Conservation (phyloP, 106 monocot genomes). For the Chionographis japonica region DNA sequence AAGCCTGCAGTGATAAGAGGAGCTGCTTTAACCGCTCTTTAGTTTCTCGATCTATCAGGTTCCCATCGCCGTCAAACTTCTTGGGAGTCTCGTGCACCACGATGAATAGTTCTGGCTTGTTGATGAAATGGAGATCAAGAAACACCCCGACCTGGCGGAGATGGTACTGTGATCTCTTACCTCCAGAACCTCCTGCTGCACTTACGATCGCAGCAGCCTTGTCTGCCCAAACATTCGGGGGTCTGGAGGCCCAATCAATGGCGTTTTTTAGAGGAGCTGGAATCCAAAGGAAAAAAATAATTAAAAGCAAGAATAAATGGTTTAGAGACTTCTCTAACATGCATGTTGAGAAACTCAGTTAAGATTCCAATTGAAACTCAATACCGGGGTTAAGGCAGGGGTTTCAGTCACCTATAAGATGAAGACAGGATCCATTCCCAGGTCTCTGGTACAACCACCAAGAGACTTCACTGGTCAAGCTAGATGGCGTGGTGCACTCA, state of each 20-base stretch:
- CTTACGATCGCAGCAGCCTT: constrained; percentile 59
- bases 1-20: constrained; percentile 49
- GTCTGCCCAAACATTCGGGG: constrained; percentile 48
- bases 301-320: not conserved
- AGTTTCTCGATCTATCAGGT: constrained; percentile 45
- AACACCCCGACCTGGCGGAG: constrained; percentile 69
- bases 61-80: constrained; percentile 54
- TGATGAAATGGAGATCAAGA: constrained; percentile 78
- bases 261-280: constrained; percentile 64
- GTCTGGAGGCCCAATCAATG: constrained; percentile 68
- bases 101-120: constrained; percentile 65
- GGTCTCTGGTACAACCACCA: no score
- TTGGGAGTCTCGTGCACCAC: constrained; percentile 29
- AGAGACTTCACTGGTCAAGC: no score
- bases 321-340: not conserved
- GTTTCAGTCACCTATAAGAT: no score
- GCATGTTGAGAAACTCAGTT: not conserved
- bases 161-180: constrained; percentile 57
- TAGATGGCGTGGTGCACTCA: no score
- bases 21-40: constrained; percentile 46
- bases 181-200: constrained; percentile 53
- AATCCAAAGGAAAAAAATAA: not conserved
- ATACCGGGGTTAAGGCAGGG: no score
- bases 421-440: no score
- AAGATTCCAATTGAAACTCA: not conserved